These are phyloP conservation scores for Selenicereus undatus DNA, from an alignment of 148 eudicot genomes.

Conservation along the genomic window DNA sequence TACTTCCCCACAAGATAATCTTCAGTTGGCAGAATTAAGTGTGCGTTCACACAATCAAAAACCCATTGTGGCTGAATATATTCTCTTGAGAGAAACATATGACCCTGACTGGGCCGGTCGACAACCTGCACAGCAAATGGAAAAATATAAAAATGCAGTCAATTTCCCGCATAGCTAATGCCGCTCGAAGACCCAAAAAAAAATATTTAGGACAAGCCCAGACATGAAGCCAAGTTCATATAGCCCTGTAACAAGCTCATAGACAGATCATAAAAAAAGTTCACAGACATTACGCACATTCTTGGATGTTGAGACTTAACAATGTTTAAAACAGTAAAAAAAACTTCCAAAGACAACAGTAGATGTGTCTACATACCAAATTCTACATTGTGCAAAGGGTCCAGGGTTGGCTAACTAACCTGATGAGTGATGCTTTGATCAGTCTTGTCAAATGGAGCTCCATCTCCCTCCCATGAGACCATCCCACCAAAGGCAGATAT, in stretches of 20 bases:
- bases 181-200: not conserved
- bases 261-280: not conserved
- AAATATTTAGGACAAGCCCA: too few species aligned
- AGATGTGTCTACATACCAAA: not conserved
- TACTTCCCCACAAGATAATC: conserved; percentile 86
- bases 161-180: not conserved
- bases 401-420: conserved; percentile 30
- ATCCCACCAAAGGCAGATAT: conserved; percentile 91
- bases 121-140: conserved; percentile 55
- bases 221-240: too few species aligned
- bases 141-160: conserved; percentile 6
- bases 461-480: conserved; percentile 96
- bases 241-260: too few species aligned
- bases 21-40: conserved; percentile 77
- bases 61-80: conserved; percentile 98
- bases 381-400: not conserved
- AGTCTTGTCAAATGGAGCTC: conserved; percentile 75
- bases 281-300: not conserved
- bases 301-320: not conserved
- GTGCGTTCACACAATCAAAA: conserved; percentile 82
- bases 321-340: not conserved
- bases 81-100: conserved; percentile 65
- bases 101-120: conserved; percentile 78
- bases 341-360: not conserved
- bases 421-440: conserved; percentile 77